Conservation (phyloP, 257 asterid species). For the Penstemon newberryi region DNA sequence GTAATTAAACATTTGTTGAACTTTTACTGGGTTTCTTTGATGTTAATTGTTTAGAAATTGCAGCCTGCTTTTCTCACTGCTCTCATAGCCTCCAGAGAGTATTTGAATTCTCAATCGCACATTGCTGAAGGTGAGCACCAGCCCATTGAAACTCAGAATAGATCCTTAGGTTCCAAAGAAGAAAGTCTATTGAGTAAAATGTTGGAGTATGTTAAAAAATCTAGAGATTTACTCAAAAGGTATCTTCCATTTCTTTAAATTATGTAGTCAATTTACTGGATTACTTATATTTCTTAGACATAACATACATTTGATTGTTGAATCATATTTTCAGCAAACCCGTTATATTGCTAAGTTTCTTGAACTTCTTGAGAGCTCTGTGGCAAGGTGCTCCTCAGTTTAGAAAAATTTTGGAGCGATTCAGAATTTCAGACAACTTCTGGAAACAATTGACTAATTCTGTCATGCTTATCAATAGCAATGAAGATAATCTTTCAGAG, state of each 20-base stretch:
- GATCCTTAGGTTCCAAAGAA: constrained; percentile 38
- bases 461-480: constrained; percentile 40
- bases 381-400: constrained; percentile 97
- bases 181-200: constrained; percentile 47
- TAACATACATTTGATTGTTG: constrained; percentile 17
- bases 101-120: constrained; percentile 35
- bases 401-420: constrained; percentile 57
- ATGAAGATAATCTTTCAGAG: constrained; percentile 35
- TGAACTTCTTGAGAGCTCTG: constrained; percentile 77
- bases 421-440: constrained; percentile 59
- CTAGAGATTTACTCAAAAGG: constrained; percentile 69
- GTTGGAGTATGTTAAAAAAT: constrained; percentile 51
- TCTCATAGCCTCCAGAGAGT: constrained; percentile 46
- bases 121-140: constrained; percentile 36
- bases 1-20: neutral
- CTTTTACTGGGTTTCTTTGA: constrained; percentile 13
- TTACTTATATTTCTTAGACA: neutral
- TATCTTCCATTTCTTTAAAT: constrained; percentile 25
- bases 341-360: constrained; percentile 45
- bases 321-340: constrained; percentile 58
- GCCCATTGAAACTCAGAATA: constrained; percentile 38
- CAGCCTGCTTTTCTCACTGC: constrained; percentile 89
- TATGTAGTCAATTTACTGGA: constrained; percentile 16
- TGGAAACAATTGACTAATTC: constrained; percentile 69
- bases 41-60: constrained; percentile 8